These are phyloP conservation scores for Wallacemonas sp. DNA, from an alignment of 208 protist species.

Conservation along the genomic window DNA sequence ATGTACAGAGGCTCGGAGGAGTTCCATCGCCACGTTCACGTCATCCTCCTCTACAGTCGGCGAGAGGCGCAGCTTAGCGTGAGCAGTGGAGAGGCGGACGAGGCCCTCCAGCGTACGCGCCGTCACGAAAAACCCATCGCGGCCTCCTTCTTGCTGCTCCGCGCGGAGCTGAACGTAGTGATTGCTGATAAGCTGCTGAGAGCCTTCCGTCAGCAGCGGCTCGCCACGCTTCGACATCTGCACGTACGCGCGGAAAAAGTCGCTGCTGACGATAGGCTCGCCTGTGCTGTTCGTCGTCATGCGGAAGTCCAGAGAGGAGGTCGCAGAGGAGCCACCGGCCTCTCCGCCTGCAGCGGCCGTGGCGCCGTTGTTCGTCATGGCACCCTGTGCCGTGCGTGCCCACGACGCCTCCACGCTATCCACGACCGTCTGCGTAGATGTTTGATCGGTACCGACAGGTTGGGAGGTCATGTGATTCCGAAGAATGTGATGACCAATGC, in stretches of 20 bases:
- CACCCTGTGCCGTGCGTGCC: constrained; percentile 22
- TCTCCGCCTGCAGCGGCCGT: neutral
- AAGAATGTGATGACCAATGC: constrained; percentile 96
- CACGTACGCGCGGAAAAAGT: constrained; percentile 98
- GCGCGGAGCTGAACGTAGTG: constrained; percentile 92
- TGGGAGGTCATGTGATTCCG: constrained; percentile 91
- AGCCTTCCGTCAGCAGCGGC: constrained; percentile 85
- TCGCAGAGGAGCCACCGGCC: constrained; percentile 3
- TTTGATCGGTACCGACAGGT: constrained; percentile 57
- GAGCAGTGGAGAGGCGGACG: constrained; percentile 94
- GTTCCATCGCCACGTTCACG: constrained; percentile 83
- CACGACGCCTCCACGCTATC: constrained; percentile 60
- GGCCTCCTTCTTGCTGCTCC: constrained; percentile 72
- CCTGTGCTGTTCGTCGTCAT: constrained; percentile 85
- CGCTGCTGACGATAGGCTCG: constrained; percentile 91
- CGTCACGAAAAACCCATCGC: constrained; percentile 92
- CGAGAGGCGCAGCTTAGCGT: constrained; percentile 94
- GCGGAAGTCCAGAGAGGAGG: constrained; percentile 40
- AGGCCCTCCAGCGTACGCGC: constrained; percentile 97
- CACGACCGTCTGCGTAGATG: constrained; percentile 60
- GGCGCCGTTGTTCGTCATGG: neutral
- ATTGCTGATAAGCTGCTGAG: constrained; percentile 81
- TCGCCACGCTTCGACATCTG: constrained; percentile 84
- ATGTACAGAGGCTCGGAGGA: constrained; percentile 82
- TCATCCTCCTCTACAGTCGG: constrained; percentile 81